These are phyloP conservation scores for Polytrichum formosum DNA, from an alignment of 225 moss, liverwort and hornwort genomes.

Conservation along the genomic window DNA sequence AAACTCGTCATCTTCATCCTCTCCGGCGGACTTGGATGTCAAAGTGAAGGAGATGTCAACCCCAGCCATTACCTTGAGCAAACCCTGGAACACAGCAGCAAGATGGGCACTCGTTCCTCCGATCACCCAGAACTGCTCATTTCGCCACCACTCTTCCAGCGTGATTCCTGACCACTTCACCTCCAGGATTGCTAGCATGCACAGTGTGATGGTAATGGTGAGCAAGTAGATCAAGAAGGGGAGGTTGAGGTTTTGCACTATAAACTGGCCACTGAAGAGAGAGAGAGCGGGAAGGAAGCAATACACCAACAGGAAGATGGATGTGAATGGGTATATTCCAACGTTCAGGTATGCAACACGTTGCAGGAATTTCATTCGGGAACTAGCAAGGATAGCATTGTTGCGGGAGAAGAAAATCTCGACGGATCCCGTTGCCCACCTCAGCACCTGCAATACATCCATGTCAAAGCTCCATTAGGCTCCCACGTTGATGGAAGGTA, in stretches of 20 bases:
- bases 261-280: constrained; percentile 79
- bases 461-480: background rate
- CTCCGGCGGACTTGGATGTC: constrained; percentile 78
- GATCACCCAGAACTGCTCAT: constrained; percentile 96
- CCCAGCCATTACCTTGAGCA: constrained; percentile 85
- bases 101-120: constrained; percentile 98
- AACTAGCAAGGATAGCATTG: constrained; percentile 78
- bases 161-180: constrained; percentile 83
- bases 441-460: constrained; percentile 57
- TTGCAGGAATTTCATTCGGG: constrained; percentile 81
- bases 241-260: constrained; percentile 62
- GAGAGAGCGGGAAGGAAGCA: constrained; percentile 89
- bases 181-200: constrained; percentile 76
- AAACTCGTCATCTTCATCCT: constrained; percentile 69
- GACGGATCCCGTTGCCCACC: constrained; percentile 95
- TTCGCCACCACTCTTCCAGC: constrained; percentile 94
- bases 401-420: constrained; percentile 96
- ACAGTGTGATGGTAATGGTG: constrained; percentile 71
- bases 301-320: constrained; percentile 83
- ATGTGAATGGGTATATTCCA: constrained; percentile 90
- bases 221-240: constrained; percentile 80
- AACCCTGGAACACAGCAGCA: constrained; percentile 85
- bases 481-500: too few species aligned
- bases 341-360: constrained; percentile 90
- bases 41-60: constrained; percentile 96